Evolutionary conservation across 2,329 filamentous ascomycete species (phyloP).

Genomic region (Scleromitrula shiraiana): DNA sequence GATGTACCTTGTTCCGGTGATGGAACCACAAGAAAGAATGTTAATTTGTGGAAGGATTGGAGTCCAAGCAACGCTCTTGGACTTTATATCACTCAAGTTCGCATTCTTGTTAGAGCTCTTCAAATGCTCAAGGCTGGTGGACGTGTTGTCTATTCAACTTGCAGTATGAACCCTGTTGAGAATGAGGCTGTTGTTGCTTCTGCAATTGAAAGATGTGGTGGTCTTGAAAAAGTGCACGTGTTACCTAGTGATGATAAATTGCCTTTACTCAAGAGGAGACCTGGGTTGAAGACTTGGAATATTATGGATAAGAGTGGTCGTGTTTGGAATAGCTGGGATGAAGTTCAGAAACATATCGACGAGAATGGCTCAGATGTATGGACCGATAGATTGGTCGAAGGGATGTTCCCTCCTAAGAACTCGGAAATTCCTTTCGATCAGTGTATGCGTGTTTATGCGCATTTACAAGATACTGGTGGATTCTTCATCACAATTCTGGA

Average conservation of each 20-base stretch:
- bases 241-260: slow-evolving; percentile 76
- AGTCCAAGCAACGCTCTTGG: slow-evolving; percentile 79
- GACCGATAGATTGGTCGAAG: slow-evolving; percentile 64
- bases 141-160: slow-evolving; percentile 93
- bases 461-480: slow-evolving; percentile 90
- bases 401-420: slow-evolving; percentile 71
- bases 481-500: slow-evolving; percentile 97
- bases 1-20: slow-evolving; percentile 97
- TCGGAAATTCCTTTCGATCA: slow-evolving; percentile 69
- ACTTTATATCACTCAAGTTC: slow-evolving; percentile 75
- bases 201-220: slow-evolving; percentile 85
- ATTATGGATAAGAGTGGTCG: slow-evolving; percentile 81
- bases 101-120: slow-evolving; percentile 83
- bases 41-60: slow-evolving; percentile 94
- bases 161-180: slow-evolving; percentile 97
- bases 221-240: slow-evolving; percentile 70
- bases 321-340: slow-evolving; percentile 74
- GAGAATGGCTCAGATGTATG: slow-evolving; percentile 47
- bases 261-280: slow-evolving; percentile 64
- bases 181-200: slow-evolving; percentile 88
- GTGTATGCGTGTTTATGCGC: slow-evolving; percentile 90
- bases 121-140: slow-evolving; percentile 96
- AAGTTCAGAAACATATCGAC: slow-evolving; percentile 64
- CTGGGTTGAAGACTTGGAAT: slow-evolving; percentile 76
- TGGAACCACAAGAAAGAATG: slow-evolving; percentile 88